phyloP scores from a whole-genome alignment of 306 rosid species.

The Cicer cuneatum region DNA sequence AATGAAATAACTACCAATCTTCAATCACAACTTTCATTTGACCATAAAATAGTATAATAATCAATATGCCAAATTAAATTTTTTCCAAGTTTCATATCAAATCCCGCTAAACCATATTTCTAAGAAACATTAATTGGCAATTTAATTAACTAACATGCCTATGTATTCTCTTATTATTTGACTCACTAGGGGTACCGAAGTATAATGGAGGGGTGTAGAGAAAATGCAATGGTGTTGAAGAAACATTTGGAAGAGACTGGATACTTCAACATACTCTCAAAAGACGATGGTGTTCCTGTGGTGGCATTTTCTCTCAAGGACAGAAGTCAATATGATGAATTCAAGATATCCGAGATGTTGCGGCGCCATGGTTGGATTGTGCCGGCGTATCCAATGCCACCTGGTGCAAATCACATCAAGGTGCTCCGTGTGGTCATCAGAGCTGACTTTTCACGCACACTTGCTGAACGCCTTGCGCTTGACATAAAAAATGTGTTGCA shows the following conservation, averaged over 20 bases:
- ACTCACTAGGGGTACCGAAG: slow-evolving; percentile 53
- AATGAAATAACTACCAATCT: not conserved
- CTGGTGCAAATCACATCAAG: slow-evolving; percentile 56
- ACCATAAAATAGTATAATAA: not conserved
- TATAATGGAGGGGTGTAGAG: slow-evolving; percentile 68
- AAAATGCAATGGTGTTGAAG: slow-evolving; percentile 56
- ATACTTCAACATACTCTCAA: slow-evolving; percentile 68
- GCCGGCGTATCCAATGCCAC: slow-evolving; percentile 73
- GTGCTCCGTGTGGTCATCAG: slow-evolving; percentile 66
- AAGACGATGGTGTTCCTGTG: slow-evolving; percentile 81
- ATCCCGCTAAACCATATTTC: not conserved
- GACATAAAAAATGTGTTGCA: slow-evolving; percentile 53
- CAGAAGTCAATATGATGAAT: slow-evolving; percentile 53
- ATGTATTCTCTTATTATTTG: not conserved
- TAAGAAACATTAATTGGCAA: not conserved
- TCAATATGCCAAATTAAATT: not conserved
- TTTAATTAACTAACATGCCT: not conserved
- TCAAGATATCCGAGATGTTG: slow-evolving; percentile 57
- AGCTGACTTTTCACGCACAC: slow-evolving; percentile 57
- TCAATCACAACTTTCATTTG: not conserved
- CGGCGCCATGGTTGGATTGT: slow-evolving; percentile 65
- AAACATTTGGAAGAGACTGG: slow-evolving; percentile 68
- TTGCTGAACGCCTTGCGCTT: slow-evolving; percentile 55
- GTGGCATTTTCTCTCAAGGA: slow-evolving; percentile 83
- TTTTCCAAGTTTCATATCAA: slow-evolving; percentile 2